Evolutionary conservation across 352 stramenopile species (phyloP).

Genomic region (Pythium aquatile): DNA sequence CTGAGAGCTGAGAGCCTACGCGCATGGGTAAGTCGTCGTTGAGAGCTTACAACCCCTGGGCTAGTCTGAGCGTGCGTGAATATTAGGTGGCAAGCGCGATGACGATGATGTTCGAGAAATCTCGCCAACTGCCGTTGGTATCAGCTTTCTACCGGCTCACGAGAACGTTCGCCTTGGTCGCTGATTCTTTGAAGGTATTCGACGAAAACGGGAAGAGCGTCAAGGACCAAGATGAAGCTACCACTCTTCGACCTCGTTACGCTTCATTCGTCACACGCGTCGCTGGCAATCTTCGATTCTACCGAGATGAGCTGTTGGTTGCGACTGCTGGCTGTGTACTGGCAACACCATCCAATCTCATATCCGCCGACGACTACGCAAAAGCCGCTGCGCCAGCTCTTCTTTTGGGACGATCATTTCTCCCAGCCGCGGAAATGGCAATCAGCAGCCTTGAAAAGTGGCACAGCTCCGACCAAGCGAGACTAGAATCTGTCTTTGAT

Average conservation of each 20-base stretch:
- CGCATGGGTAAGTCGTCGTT: not conserved
- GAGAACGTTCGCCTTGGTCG: conserved; percentile 14
- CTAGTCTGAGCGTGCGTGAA: not conserved
- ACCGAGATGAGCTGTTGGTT: conserved; percentile 76
- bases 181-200: conserved; percentile 13
- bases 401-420: conserved; percentile 58
- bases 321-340: conserved; percentile 61
- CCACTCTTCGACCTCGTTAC: conserved; percentile 31
- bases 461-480: conserved; percentile 30
- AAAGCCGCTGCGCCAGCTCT: conserved; percentile 49
- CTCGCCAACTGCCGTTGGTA: conserved; percentile 26
- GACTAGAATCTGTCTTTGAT: conserved; percentile 37
- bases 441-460: conserved; percentile 57
- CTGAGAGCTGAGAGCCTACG: conserved; percentile 15
- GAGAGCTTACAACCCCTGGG: not conserved
- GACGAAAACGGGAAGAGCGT: not conserved
- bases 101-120: conserved; percentile 26
- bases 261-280: conserved; percentile 42
- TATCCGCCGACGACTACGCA: conserved; percentile 31
- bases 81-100: conserved; percentile 23
- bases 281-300: conserved; percentile 57
- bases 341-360: conserved; percentile 40
- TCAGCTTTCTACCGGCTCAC: conserved; percentile 35
- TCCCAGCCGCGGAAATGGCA: conserved; percentile 56
- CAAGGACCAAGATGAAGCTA: not conserved